These are phyloP conservation scores for Yamadazyma friedrichii DNA, from an alignment of 1,139 yeast genomes.

Conservation along the genomic window DNA sequence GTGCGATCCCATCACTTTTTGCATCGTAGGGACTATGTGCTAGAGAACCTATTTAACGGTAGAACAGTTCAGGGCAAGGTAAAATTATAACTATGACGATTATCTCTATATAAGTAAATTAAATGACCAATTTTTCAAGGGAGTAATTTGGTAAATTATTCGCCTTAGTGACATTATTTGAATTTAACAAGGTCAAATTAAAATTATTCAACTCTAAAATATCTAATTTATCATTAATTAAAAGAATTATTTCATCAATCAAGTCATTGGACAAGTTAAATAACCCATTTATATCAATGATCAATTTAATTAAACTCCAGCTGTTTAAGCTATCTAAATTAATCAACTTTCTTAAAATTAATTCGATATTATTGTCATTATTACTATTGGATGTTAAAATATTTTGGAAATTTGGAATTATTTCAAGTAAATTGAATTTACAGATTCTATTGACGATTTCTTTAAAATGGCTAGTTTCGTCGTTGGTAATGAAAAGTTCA, in stretches of 20 bases:
- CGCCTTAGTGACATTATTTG: conserved; percentile 25
- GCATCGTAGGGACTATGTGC: too few species aligned
- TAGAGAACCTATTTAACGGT: neutral
- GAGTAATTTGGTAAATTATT: conserved; percentile 49
- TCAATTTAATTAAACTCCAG: conserved; percentile 58
- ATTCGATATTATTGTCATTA: conserved; percentile 39
- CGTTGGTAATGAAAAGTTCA: conserved; percentile 47
- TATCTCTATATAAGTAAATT: conserved; percentile 25
- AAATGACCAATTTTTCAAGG: conserved; percentile 39
- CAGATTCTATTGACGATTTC: conserved; percentile 53
- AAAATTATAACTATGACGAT: too few species aligned
- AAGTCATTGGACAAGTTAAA: conserved; percentile 44
- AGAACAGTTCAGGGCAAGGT: too few species aligned
- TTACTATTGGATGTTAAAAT: neutral
- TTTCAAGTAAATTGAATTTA: conserved; percentile 29
- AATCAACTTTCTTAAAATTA: conserved; percentile 34
- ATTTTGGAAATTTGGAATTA: conserved; percentile 32
- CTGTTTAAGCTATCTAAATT: conserved; percentile 39
- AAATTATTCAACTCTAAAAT: conserved; percentile 51
- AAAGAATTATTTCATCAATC: conserved; percentile 40
- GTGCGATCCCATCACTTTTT: too few species aligned
- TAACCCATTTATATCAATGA: conserved; percentile 73
- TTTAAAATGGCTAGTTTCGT: conserved; percentile 51
- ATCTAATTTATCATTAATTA: conserved; percentile 49
- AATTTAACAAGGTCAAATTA: conserved; percentile 56